Evolutionary conservation across 2,329 filamentous ascomycete species (phyloP).

Genomic region (Sphaceloma murrayae): DNA sequence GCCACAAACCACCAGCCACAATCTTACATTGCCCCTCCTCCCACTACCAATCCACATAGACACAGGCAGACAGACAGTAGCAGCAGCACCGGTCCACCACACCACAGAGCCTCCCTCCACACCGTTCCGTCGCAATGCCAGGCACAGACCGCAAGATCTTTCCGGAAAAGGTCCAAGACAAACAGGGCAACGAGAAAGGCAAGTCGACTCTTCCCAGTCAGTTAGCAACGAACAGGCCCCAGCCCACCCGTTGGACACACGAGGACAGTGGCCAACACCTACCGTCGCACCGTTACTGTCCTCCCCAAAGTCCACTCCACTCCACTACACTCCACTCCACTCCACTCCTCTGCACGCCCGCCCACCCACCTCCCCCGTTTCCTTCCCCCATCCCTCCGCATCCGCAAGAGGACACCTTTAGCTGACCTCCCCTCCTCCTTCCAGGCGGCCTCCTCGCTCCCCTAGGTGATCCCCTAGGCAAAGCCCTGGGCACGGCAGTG

Average conservation of each 20-base stretch:
- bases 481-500: constrained; percentile 27
- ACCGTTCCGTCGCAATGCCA: constrained; percentile 20
- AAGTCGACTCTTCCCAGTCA: neutral
- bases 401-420: neutral
- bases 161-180: constrained; percentile 19
- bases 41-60: neutral
- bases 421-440: too few species aligned
- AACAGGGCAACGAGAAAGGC: constrained; percentile 20
- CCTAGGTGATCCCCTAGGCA: constrained; percentile 29
- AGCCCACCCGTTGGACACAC: constrained; percentile 27
- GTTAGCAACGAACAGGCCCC: constrained; percentile 4
- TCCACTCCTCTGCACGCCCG: too few species aligned
- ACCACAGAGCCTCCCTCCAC: neutral
- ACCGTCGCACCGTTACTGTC: too few species aligned
- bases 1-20: neutral
- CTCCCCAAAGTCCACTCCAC: too few species aligned
- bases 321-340: too few species aligned
- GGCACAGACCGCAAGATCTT: constrained; percentile 24
- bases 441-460: constrained; percentile 23
- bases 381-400: neutral
- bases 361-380: too few species aligned
- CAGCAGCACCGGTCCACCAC: too few species aligned
- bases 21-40: neutral
- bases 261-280: neutral
- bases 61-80: too few species aligned